Evolutionary conservation across 176 grass and related monocot species (phyloP), one percentile per base, ranked within the genome.

Genomic region (Rhynchospora breviuscula): DNA sequence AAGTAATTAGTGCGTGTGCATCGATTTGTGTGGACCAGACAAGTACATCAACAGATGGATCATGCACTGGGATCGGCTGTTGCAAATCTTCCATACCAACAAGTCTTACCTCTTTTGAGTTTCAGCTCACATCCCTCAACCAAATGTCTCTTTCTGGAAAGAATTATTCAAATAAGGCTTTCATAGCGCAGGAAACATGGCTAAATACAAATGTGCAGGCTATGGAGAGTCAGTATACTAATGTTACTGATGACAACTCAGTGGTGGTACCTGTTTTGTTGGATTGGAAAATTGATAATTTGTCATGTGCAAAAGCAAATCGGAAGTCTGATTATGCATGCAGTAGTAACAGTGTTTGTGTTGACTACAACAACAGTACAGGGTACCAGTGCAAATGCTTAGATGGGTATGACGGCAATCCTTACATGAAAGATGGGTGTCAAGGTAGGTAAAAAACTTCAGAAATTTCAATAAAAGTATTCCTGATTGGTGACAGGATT

Each of bases 321-420:
- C 81, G 63, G 4, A 23, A 0, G 3, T 72, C 85, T 2, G 71
- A 71, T 48, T 17, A 17, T 5, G 81, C 63, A 7, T 93, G 91
- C 70, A 40, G 11, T 58, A 84, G 86, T 67, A 80, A 89, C 21
- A 94, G 89, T 84, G 4, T 6, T 52, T 94, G 84, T 66, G 13
- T 12, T 49, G 23, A 85, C 56, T 84, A 44, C 14, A 57, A 23
- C 7, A 79, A 85, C 0, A 70, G 73, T 23, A 54, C 5, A 6
- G 91, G 88, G 5, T 92, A 94, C 46, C 35, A 0, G 0, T 94
- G 90, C 33, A 3, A 11, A 6, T 94, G 92, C 44, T 29, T 52
- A 6, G 1, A 64, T 6, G 92, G 92, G 15, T 91, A 78, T 29
- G 14, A 87, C 0, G 92, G 92, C 18, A 92, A 94, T 61, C 92